A percentile compares a stretch with the other conserved stretches of the same genome.
phyloP scores from a whole-genome alignment of 805 yeast genomes.

The Candida piceae region DNA sequence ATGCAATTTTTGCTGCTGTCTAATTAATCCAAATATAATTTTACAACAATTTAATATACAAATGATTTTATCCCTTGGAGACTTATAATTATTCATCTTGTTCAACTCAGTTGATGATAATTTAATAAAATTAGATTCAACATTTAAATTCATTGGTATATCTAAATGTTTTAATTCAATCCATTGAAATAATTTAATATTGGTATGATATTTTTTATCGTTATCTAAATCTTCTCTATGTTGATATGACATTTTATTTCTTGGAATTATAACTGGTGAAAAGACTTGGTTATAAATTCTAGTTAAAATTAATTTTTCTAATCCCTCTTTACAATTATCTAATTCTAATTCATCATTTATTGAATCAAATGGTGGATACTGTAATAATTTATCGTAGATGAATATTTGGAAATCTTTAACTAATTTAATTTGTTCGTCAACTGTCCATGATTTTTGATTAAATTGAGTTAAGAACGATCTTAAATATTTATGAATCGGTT shows the following conservation, averaged over 20 bases:
- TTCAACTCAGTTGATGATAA: slow-evolving; percentile 70
- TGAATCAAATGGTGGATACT: slow-evolving; percentile 68
- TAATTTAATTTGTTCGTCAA: slow-evolving; percentile 73
- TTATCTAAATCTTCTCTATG: slow-evolving; percentile 59
- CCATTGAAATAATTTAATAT: slow-evolving; percentile 40
- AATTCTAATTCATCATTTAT: slow-evolving; percentile 53
- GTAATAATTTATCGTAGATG: slow-evolving; percentile 55
- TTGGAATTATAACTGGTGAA: slow-evolving; percentile 53
- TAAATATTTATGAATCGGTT: slow-evolving; percentile 81
- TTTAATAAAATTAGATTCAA: slow-evolving; percentile 49
- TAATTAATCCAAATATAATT: slow-evolving; percentile 81
- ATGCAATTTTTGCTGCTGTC: slow-evolving; percentile 39
- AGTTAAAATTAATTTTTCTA: slow-evolving; percentile 90
- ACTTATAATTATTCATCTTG: slow-evolving; percentile 77
- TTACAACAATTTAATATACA: slow-evolving; percentile 90
- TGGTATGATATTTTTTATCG: slow-evolving; percentile 57
- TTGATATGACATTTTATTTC: slow-evolving; percentile 40
- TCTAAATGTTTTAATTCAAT: slow-evolving; percentile 74
- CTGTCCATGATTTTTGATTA: slow-evolving; percentile 60
- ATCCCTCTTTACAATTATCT: slow-evolving; percentile 79
- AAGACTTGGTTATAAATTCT: slow-evolving; percentile 73
- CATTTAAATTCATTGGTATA: slow-evolving; percentile 45
- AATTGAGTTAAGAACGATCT: slow-evolving; percentile 81
- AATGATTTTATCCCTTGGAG: slow-evolving; percentile 92
- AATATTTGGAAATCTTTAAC: slow-evolving; percentile 73